A percentile compares a stretch with the other conserved stretches of the same genome.
Evolutionary conservation across 306 rosid species (phyloP).

Genomic region (Gynostemma pentaphyllum): DNA sequence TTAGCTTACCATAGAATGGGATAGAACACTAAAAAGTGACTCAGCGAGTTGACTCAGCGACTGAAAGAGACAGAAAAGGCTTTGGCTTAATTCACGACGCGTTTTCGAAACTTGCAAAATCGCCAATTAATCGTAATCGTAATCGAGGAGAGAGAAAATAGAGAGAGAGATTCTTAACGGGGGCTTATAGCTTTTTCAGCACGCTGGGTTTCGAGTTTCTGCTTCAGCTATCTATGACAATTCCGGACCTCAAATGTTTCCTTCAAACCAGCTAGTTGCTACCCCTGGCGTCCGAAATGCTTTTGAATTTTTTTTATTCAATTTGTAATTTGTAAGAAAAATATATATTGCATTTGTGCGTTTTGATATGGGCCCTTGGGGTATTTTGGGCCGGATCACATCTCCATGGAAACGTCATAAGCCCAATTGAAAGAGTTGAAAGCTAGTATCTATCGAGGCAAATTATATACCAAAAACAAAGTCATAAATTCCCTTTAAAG

Average conservation of each 20-base stretch:
- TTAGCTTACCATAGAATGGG: constrained; percentile 71
- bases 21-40: no score
- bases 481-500: no score
- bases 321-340: no score
- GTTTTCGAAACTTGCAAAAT: constrained; percentile 12
- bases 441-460: no score
- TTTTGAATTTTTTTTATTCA: no score
- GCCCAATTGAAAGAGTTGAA: no score
- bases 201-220: background rate
- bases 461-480: no score
- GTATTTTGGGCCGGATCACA: no score
- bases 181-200: background rate
- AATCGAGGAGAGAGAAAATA: background rate
- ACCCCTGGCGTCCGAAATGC: background rate
- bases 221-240: background rate
- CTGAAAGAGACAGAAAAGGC: constrained; percentile 20
- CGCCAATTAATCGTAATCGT: no score
- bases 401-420: no score
- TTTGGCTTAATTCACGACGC: background rate
- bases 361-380: no score
- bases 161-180: constrained; percentile 7
- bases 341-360: no score
- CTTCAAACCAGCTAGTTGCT: background rate
- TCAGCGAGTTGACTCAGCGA: constrained; percentile 36
- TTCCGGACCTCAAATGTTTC: background rate